Base-by-base conservation (phyloP, 306 rosid species). In the Vicia faba region DNA sequence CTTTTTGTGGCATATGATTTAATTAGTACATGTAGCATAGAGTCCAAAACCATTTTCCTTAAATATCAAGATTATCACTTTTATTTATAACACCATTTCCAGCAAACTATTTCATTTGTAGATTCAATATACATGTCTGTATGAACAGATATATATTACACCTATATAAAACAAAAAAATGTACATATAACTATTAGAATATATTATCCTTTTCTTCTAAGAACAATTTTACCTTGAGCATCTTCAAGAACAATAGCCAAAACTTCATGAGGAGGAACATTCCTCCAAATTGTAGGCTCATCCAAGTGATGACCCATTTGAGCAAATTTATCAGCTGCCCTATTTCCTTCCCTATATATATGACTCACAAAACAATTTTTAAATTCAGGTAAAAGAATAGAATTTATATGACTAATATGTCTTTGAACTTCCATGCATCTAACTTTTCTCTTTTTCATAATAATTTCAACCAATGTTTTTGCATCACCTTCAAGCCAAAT, bases 401-500 rank as follows among this genome's bases (percentile, higher is more conserved):
- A 80, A 39, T 82, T 78, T 62, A 85, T 80, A 12, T 81, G 49
- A 75, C 74, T 49, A 0, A 87, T 23, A 14, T 89, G 89, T 54
- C 57, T 78, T 35, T 73, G 79, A 14, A 79, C 76, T 48, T 89
- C 88, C 33, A 15, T 66, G 80, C 91, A 85, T 64, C 69, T 81
- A 66, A 72, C 81, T 44, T 66, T 36, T 62, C 71, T 85, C 62
- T 78, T 74, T 43, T 74, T 25, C 59, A 23, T 81, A 41, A 89
- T 66, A 0, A 80, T 73, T 26, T 89, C 97, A 56, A 89, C 77
- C 75, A 89, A 57, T 19, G 83, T 74, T 77, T 81, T 82, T 7
- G 80, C 78, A 65, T 92, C 92, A 8, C 95, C 98, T 85, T 89
- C 95, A 0, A 92, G 80, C 90, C 96, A 89, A 8, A 89, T 73